Evolutionary conservation across 208 protist genomes (phyloP).

Genomic region (Blechomonas ayalai): DNA sequence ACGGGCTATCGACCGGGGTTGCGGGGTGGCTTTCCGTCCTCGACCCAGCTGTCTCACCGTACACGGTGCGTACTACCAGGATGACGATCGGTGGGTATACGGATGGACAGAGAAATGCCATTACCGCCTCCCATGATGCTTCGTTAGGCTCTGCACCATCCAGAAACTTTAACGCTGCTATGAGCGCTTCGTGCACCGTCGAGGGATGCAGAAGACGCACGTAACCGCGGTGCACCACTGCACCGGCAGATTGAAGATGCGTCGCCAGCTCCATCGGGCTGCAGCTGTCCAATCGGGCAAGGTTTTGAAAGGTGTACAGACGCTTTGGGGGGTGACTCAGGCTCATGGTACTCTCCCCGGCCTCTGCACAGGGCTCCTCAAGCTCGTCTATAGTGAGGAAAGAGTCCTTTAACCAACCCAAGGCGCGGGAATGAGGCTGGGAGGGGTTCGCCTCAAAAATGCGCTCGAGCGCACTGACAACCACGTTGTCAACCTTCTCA

Average conservation of each 20-base stretch:
- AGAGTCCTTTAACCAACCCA: slow-evolving; percentile 14
- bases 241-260: slow-evolving; percentile 20
- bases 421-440: slow-evolving; percentile 18
- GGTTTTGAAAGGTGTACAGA: slow-evolving; percentile 42
- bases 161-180: slow-evolving; percentile 24
- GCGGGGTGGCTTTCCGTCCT: not conserved
- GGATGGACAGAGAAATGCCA: slow-evolving; percentile 34
- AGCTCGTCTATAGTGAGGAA: slow-evolving; percentile 44
- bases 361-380: slow-evolving; percentile 8
- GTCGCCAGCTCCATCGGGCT: slow-evolving; percentile 47
- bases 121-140: slow-evolving; percentile 18
- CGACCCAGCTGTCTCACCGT: slow-evolving; percentile 9
- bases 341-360: not conserved
- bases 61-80: slow-evolving; percentile 30
- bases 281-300: slow-evolving; percentile 18
- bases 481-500: slow-evolving; percentile 13
- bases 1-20: no score
- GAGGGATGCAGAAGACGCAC: slow-evolving; percentile 48
- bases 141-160: slow-evolving; percentile 12
- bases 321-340: not conserved
- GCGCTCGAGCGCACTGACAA: slow-evolving; percentile 22
- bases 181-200: slow-evolving; percentile 28
- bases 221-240: slow-evolving; percentile 34
- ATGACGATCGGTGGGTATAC: slow-evolving; percentile 52
- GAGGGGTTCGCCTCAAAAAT: slow-evolving; percentile 43